These are phyloP conservation scores for Tricharina praecox DNA, from an alignment of 495 filamentous ascomycete genomes.

Conservation along the genomic window DNA sequence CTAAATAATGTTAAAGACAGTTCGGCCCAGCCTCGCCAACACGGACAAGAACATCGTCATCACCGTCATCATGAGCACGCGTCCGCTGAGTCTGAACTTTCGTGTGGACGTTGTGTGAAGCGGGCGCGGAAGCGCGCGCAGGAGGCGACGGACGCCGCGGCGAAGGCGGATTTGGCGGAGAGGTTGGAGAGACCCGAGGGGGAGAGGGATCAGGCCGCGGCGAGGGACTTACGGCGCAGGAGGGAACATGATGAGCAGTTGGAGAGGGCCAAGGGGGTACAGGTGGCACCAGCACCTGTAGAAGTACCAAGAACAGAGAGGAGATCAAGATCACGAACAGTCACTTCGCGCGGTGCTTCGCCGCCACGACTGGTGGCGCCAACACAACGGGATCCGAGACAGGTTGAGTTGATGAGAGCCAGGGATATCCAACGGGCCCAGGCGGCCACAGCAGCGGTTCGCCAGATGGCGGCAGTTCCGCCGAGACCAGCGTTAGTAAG, in stretches of 20 bases:
- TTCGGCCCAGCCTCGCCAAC: neutral
- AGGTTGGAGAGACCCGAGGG: constrained; percentile 3
- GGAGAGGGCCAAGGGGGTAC: constrained; percentile 8
- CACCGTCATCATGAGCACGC: constrained; percentile 24
- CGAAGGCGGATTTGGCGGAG: neutral
- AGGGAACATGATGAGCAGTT: constrained; percentile 7
- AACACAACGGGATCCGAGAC: neutral
- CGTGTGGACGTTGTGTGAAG: constrained; percentile 18
- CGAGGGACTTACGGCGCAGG: constrained; percentile 5
- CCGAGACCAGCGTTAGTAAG: neutral
- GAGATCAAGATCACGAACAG: neutral
- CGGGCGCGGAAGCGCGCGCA: constrained; percentile 17
- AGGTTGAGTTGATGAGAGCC: neutral
- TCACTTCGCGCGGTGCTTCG: neutral
- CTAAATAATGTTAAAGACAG: constrained; percentile 9
- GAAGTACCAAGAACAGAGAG: constrained; percentile 6
- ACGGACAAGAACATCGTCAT: constrained; percentile 14
- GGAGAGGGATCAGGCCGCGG: constrained; percentile 7
- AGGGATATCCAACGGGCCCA: neutral
- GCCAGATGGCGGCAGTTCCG: neutral
- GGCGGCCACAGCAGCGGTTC: neutral
- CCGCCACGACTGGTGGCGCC: too few species aligned
- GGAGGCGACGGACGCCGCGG: constrained; percentile 1
- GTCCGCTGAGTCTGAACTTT: constrained; percentile 17
- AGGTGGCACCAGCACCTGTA: neutral